Conservation (phyloP, 108 stramenopile genomes). For the Skeletonema potamos region DNA sequence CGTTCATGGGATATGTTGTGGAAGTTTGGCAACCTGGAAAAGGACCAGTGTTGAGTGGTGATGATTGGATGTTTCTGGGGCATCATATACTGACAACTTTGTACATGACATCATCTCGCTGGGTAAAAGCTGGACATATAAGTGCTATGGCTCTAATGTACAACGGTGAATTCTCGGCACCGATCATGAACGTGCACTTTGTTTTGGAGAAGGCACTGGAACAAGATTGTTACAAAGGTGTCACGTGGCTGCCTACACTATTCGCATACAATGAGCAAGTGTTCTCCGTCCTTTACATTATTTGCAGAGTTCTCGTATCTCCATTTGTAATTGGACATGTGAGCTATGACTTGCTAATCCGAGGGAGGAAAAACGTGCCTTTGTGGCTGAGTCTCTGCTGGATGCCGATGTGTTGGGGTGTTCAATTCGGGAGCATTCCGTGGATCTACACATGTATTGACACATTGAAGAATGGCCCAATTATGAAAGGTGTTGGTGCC, state of each 20-base stretch:
- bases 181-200: conserved; percentile 32
- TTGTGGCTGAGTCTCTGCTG: conserved; percentile 28
- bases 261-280: conserved; percentile 18
- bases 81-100: conserved; percentile 34
- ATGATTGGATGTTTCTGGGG: conserved; percentile 34
- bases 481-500: neutral
- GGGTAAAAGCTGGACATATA: conserved; percentile 35
- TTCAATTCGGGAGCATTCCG: conserved; percentile 18
- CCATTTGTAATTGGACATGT: conserved; percentile 14
- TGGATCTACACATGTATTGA: conserved; percentile 23
- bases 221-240: conserved; percentile 11
- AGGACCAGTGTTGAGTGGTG: conserved; percentile 30
- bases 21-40: conserved; percentile 34
- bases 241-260: conserved; percentile 13
- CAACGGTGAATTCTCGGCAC: conserved; percentile 32
- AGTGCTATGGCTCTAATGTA: conserved; percentile 39
- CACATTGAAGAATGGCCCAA: conserved; percentile 1
- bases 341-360: conserved; percentile 33
- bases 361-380: conserved; percentile 29
- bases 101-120: conserved; percentile 35
- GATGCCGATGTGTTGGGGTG: conserved; percentile 37
- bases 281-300: conserved; percentile 15
- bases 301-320: conserved; percentile 24
- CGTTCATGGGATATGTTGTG: conserved; percentile 29
- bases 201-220: conserved; percentile 25